Evolutionary conservation across 129 eudicot species (phyloP), one percentile per base, ranked within the genome.

Genomic region (Ambrosia trifida): DNA sequence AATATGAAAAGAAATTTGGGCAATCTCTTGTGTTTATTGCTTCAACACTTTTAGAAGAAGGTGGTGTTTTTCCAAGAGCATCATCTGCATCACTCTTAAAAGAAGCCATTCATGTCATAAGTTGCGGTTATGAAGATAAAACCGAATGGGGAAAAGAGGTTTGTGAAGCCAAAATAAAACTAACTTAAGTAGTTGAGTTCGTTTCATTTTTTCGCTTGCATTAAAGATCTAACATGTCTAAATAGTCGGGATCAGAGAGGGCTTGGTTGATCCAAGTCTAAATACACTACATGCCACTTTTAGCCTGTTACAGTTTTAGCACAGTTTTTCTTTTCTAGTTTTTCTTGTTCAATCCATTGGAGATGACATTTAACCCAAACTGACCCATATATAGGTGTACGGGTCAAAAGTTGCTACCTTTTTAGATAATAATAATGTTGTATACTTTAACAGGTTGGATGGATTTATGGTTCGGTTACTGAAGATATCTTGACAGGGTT

Each of bases 401-500:
- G n/a, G 54, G 14, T n/a, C 19, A 50, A 50, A 50, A 50, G 56
- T 2, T 49, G 54, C 18, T n/a, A 50, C 56, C 20, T 50, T 1
- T 0, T 14, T n/a, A 14, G 1, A 46, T 14, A 11, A 46, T 46
- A 46, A 46, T 11, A 46, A 4, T 11, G 14, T 0, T 46, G 14
- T 46, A 13, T 46, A 12, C 6, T 13, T 46, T 11, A 57, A 75
- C 76, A 89, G 96, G 87, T 89, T 59, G 96, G 96, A 53, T 89
- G 96, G 96, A 89, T 89, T 38, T 88, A 88, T 59, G 95, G 95
- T 41, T 88, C 95, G 2, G 91, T 85, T 59, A 88, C 91, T 0
- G 96, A 89, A 54, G 96, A 89, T 68, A 89, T 89, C 63, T 77
- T 89, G 70, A 89, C 96, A 3, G 96, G 96, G 3, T 89, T 89